Percentiles rank a stretch among this genome's conserved stretches.
Conservation (phyloP, 495 filamentous ascomycete species). For the Trichoderma reesei region DNA sequence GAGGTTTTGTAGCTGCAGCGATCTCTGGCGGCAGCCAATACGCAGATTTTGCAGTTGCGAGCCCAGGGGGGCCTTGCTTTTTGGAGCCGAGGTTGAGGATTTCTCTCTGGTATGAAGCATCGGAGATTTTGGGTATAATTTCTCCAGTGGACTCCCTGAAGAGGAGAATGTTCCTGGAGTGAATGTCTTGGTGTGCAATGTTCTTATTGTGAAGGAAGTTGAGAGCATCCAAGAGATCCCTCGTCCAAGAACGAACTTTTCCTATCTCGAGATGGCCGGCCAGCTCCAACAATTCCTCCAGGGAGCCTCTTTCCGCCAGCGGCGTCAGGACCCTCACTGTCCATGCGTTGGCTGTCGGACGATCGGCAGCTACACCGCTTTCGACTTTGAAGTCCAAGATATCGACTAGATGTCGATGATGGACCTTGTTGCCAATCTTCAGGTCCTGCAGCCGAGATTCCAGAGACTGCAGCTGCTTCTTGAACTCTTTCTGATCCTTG, state of each 20-base stretch:
- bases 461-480: slow-evolving; percentile 54
- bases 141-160: slow-evolving; percentile 48
- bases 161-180: slow-evolving; percentile 66
- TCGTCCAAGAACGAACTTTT: slow-evolving; percentile 73
- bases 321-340: slow-evolving; percentile 73
- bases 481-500: slow-evolving; percentile 48
- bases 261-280: slow-evolving; percentile 60
- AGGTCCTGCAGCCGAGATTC: slow-evolving; percentile 62
- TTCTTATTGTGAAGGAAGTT: slow-evolving; percentile 78
- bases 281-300: slow-evolving; percentile 71
- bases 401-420: slow-evolving; percentile 66
- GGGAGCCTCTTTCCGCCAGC: slow-evolving; percentile 68
- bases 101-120: slow-evolving; percentile 56
- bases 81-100: slow-evolving; percentile 48
- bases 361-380: slow-evolving; percentile 19
- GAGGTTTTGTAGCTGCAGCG: slow-evolving; percentile 45
- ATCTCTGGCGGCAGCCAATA: slow-evolving; percentile 81
- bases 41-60: slow-evolving; percentile 57
- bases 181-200: slow-evolving; percentile 69
- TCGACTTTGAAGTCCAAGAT: slow-evolving; percentile 75
- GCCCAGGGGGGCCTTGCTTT: slow-evolving; percentile 31
- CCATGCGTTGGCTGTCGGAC: slow-evolving; percentile 35
- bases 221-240: slow-evolving; percentile 81
- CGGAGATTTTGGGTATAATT: slow-evolving; percentile 54
- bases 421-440: slow-evolving; percentile 44